Conservation (phyloP, 345 rosid species). For the Eutrema japonicum region DNA sequence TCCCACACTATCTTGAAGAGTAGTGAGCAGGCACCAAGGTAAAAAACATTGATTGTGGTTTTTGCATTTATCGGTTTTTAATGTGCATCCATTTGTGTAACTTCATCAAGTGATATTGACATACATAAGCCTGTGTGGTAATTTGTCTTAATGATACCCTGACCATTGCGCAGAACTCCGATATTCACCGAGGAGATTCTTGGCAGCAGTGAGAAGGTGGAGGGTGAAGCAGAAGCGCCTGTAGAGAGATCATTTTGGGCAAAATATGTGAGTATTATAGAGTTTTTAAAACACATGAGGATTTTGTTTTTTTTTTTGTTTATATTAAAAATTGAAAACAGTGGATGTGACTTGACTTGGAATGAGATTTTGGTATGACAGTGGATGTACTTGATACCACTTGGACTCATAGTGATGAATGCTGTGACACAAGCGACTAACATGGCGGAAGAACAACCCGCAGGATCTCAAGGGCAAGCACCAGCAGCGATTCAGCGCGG, state of each 20-base stretch:
- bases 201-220: conserved; percentile 24
- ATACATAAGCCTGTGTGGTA: background rate
- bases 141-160: background rate
- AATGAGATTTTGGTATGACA: conserved; percentile 1
- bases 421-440: conserved; percentile 31
- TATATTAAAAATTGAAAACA: background rate
- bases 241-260: conserved; percentile 33
- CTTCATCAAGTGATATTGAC: background rate
- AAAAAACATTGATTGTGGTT: background rate
- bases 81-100: conserved; percentile 4
- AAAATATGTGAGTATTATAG: conserved; percentile 26
- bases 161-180: conserved; percentile 10
- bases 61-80: background rate
- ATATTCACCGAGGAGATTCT: conserved; percentile 32
- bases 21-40: conserved; percentile 39
- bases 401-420: conserved; percentile 31
- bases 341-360: conserved; percentile 17
- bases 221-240: conserved; percentile 30
- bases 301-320: background rate
- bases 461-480: conserved; percentile 30
- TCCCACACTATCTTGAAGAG: conserved; percentile 37
- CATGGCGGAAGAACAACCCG: conserved; percentile 23
- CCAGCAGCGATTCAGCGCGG: conserved; percentile 31
- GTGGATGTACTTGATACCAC: conserved; percentile 36
- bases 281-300: background rate